Evolutionary conservation across 2,329 filamentous ascomycete species (phyloP).

Genomic region (Beauveria medogensis): DNA sequence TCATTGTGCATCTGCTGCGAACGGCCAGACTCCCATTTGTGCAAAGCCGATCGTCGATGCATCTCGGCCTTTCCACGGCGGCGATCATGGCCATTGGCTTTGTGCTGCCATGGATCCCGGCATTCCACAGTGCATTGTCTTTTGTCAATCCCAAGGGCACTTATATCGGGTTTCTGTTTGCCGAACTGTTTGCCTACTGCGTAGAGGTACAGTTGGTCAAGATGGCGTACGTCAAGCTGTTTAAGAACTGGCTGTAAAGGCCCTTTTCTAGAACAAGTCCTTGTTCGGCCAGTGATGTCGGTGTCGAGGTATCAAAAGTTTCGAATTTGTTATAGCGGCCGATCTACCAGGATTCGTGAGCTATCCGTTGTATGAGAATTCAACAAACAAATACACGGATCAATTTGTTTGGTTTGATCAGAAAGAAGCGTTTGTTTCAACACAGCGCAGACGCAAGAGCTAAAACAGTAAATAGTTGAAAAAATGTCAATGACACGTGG

Average conservation of each 20-base stretch:
- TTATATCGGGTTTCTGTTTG: conserved; percentile 19
- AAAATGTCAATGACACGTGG: neutral
- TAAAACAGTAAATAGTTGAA: too few relatives aligned
- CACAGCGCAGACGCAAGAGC: neutral
- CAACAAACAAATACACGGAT: neutral
- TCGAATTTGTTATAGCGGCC: neutral
- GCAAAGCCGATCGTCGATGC: conserved; percentile 17
- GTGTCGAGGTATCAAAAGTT: neutral
- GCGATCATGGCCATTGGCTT: conserved; percentile 21
- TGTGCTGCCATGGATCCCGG: conserved; percentile 19
- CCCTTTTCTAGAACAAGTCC: too few relatives aligned
- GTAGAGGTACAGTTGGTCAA: conserved; percentile 21
- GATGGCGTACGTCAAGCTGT: conserved; percentile 19
- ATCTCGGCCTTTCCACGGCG: conserved; percentile 18
- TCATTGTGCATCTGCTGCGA: conserved; percentile 22
- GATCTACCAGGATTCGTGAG: neutral
- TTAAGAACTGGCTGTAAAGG: conserved; percentile 19
- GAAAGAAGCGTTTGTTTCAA: neutral
- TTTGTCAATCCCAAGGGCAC: conserved; percentile 16
- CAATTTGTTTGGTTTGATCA: neutral
- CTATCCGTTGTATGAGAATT: neutral
- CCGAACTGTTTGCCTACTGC: conserved; percentile 18
- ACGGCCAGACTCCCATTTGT: conserved; percentile 21
- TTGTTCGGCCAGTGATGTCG: too few relatives aligned
- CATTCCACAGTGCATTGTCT: conserved; percentile 15